Evolutionary conservation across 495 filamentous ascomycete species (phyloP), one percentile per base, ranked within the genome.

Genomic region (Trichoderma orchidacearum): DNA sequence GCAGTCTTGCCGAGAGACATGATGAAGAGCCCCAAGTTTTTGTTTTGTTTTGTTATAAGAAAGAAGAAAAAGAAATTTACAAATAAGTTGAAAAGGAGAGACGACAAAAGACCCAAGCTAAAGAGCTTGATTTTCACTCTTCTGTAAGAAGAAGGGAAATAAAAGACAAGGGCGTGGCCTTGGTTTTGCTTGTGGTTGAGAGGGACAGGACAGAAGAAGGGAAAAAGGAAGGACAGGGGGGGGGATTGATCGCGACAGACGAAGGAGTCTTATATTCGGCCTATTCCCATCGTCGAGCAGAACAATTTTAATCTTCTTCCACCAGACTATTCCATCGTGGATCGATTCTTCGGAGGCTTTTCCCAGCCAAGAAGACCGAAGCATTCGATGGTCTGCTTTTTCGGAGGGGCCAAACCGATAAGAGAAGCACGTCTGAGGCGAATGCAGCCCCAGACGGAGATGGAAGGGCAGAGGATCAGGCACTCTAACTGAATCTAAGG

Each of bases 1-100:
- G 74, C 56, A 1, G 81, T 84, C 62, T 77, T 80, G 57, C 41
- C 41, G 41, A 48, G 13, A 8, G 41, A 18, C 41, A 48, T 48
- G 23, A 23, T 48, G 41, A 36, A 36, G n/a, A 15, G 34, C n/a
- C n/a, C n/a, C n/a, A n/a, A n/a, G n/a, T n/a, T n/a, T n/a, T n/a
- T n/a, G n/a, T 48, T 15, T 27, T 25, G 13, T 25, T 5, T 48
- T 23, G 23, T 45, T 36, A 15, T 45, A 13, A 6, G n/a, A n/a
- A n/a, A n/a, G n/a, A n/a, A n/a, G n/a, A n/a, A n/a, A n/a, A n/a
- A n/a, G n/a, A n/a, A n/a, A n/a, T n/a, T n/a, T n/a, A 25, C 11
- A 35, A 35, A 35, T 9, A 35, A 35, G 32, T 12, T 13, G 32
- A 15, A 48, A 13, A 48, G 15, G 41, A 48, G 41, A 48, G 41